phyloP scores from a whole-genome alignment of 805 yeast genomes.

The Ogataea paraovalis region DNA sequence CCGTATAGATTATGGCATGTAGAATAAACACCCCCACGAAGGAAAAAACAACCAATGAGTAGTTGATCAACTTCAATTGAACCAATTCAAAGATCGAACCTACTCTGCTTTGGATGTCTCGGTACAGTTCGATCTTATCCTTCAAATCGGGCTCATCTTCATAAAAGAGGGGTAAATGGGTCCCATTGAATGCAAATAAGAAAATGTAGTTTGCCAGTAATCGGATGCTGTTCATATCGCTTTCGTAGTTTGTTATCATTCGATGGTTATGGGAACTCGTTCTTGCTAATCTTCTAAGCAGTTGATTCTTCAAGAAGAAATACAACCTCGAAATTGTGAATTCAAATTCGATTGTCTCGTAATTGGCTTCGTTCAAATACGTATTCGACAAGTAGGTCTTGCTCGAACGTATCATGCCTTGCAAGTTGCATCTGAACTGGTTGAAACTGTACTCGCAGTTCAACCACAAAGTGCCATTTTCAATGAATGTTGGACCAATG shows the following conservation, averaged over 20 bases:
- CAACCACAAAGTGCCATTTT: conserved; percentile 24
- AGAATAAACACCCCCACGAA: conserved; percentile 15
- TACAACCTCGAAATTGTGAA: conserved; percentile 4
- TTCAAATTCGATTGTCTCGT: conserved; percentile 17
- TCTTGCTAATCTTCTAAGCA: not conserved
- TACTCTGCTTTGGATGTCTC: conserved; percentile 14
- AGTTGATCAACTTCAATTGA: conserved; percentile 22
- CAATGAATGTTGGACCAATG: conserved; percentile 29
- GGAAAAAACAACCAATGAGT: conserved; percentile 13
- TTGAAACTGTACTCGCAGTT: conserved; percentile 24
- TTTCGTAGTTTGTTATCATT: not conserved
- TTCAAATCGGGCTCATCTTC: conserved; percentile 10
- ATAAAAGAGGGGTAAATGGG: conserved; percentile 14
- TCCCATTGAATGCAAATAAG: conserved; percentile 20
- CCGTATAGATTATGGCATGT: conserved; percentile 18
- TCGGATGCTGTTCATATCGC: conserved; percentile 12
- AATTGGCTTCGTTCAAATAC: conserved; percentile 19
- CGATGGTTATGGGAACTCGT: too few relatives aligned
- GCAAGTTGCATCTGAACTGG: conserved; percentile 22
- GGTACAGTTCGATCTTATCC: conserved; percentile 14
- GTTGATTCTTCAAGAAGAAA: conserved; percentile 2
- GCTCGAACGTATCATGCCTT: conserved; percentile 24
- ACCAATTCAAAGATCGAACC: conserved; percentile 14
- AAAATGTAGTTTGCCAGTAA: conserved; percentile 20
- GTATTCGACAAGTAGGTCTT: conserved; percentile 25